Percentiles rank a stretch among this genome's conserved stretches.
These are phyloP conservation scores for Daldinia decipiens DNA, from an alignment of 495 filamentous ascomycete genomes.

Conservation along the genomic window DNA sequence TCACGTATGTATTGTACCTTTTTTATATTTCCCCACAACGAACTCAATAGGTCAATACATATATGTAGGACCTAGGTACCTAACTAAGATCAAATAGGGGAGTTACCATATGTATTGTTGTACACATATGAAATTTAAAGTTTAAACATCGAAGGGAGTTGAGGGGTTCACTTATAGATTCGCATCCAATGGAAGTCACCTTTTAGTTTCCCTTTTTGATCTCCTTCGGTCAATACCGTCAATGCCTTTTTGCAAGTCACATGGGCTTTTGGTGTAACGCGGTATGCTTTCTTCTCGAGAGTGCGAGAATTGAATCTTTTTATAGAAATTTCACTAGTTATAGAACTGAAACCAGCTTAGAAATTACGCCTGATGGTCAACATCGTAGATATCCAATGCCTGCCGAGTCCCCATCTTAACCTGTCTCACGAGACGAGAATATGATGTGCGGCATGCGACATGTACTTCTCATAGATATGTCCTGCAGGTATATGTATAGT, in stretches of 20 bases:
- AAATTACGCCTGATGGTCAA: too few relatives aligned
- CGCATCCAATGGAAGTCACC: constrained; percentile 16
- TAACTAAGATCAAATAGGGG: constrained; percentile 12
- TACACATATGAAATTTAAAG: constrained; percentile 6
- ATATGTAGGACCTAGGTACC: too few relatives aligned
- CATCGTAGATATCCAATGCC: too few relatives aligned
- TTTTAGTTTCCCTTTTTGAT: constrained; percentile 6
- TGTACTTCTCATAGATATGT: background rate
- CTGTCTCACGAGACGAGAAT: background rate
- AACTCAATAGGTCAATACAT: constrained; percentile 4
- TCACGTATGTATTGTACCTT: background rate
- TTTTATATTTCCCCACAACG: constrained; percentile 18
- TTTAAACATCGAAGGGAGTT: background rate
- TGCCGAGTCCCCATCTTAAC: too few relatives aligned
- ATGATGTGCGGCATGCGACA: constrained; percentile 8
- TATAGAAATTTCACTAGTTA: too few relatives aligned
- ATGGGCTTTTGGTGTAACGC: too few relatives aligned
- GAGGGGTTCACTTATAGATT: constrained; percentile 24
- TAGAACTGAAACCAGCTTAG: too few relatives aligned
- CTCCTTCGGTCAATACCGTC: too few relatives aligned
- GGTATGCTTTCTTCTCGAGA: too few relatives aligned
- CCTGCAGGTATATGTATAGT: background rate
- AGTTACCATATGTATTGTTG: constrained; percentile 33
- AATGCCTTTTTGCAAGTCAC: too few relatives aligned
- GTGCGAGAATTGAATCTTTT: too few relatives aligned